A percentile compares a stretch with the other conserved stretches of the same genome.
phyloP scores from a whole-genome alignment of 2,329 filamentous ascomycete genomes.

The Fusarium redolens region DNA sequence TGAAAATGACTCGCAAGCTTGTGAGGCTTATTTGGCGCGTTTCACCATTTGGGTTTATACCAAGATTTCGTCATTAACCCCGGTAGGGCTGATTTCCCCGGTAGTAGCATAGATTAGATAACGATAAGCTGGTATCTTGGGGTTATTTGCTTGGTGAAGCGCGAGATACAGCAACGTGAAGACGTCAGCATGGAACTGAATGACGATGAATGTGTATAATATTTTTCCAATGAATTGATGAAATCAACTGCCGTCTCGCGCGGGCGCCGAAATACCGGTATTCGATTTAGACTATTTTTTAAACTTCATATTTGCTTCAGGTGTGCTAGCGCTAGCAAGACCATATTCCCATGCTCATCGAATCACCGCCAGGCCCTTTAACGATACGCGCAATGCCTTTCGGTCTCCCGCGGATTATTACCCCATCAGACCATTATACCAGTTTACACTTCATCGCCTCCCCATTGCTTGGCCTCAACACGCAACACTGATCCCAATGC shows the following conservation, averaged over 20 bases:
- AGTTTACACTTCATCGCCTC: not conserved
- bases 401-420: not conserved
- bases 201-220: not conserved
- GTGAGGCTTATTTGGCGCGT: not conserved
- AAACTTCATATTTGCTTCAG: not conserved
- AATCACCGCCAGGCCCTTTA: not conserved
- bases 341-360: not conserved
- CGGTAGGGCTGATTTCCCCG: not conserved
- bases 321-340: not conserved
- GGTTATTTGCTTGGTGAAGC: too few species aligned
- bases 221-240: not conserved
- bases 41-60: not conserved
- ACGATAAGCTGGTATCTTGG: fast-evolving
- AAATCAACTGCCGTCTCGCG: not conserved
- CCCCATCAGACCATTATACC: too few species aligned
- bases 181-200: not conserved
- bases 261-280: not conserved
- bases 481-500: not conserved
- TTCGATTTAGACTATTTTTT: not conserved
- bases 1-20: not conserved
- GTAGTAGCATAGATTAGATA: not conserved
- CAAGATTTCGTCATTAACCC: not conserved
- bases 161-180: not conserved
- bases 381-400: not conserved
- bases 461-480: not conserved